Conservation (phyloP, 306 rosid species). For the Begonia masoniana region DNA sequence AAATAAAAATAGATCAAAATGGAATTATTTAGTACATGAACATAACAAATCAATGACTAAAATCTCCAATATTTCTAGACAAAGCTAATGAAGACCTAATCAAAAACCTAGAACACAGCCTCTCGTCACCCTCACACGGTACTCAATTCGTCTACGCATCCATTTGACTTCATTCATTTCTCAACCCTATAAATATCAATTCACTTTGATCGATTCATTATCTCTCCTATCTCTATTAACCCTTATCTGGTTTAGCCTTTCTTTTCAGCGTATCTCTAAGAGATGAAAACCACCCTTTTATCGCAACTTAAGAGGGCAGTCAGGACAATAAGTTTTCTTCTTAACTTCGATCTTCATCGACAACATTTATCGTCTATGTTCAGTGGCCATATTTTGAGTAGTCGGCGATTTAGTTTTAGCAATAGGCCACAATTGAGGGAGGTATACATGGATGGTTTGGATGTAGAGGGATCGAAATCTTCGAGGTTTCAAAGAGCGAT, state of each 20-base stretch:
- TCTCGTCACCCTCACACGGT: conserved; percentile 5
- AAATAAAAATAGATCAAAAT: too few species aligned
- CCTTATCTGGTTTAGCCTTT: background rate
- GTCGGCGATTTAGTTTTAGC: conserved; percentile 28
- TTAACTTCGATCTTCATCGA: conserved; percentile 29
- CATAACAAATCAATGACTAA: too few species aligned
- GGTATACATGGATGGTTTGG: conserved; percentile 9
- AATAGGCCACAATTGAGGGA: conserved; percentile 36
- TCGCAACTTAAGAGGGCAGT: conserved; percentile 47
- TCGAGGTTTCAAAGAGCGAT: conserved; percentile 32
- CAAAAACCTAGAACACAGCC: background rate
- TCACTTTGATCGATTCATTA: background rate
- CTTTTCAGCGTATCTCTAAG: background rate
- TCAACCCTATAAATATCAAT: background rate
- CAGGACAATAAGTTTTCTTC: conserved; percentile 33
- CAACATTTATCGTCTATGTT: conserved; percentile 42
- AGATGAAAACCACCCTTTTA: conserved; percentile 18
- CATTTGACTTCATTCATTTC: background rate
- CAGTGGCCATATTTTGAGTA: conserved; percentile 17
- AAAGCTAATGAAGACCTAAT: background rate
- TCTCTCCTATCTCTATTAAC: background rate
- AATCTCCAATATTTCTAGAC: too few species aligned
- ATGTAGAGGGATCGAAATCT: conserved; percentile 14
- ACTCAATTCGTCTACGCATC: background rate
- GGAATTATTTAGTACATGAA: too few species aligned